Conservation (phyloP, 2,329 filamentous ascomycete species). For the Hypomyces perniciosus region DNA sequence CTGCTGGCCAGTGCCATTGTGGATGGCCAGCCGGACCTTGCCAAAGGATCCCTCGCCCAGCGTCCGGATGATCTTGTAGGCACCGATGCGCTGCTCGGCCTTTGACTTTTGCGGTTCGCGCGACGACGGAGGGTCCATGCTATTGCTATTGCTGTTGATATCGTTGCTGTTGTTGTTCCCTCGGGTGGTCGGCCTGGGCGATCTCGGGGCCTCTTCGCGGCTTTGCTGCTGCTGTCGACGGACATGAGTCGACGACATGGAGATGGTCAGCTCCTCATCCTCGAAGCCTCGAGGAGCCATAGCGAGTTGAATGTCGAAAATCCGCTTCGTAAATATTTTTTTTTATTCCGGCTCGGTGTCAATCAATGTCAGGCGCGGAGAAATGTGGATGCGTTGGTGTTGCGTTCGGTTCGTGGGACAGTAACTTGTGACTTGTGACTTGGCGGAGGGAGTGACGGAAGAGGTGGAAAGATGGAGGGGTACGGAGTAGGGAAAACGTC, state of each 20-base stretch:
- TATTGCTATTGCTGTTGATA: slow-evolving; percentile 18
- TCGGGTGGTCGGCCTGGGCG: slow-evolving; percentile 23
- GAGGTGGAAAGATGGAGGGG: not conserved
- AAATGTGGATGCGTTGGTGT: not conserved
- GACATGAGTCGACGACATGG: slow-evolving; percentile 59
- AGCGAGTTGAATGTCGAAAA: slow-evolving; percentile 12
- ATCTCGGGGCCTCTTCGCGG: slow-evolving; percentile 18
- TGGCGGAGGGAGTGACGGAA: slow-evolving; percentile 1
- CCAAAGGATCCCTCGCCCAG: slow-evolving; percentile 96
- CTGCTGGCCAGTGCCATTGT: slow-evolving; percentile 87
- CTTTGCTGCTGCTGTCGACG: slow-evolving; percentile 40
- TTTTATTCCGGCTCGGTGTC: slow-evolving; percentile 5
- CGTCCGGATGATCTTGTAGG: slow-evolving; percentile 85
- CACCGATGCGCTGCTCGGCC: slow-evolving; percentile 78
- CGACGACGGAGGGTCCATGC: slow-evolving; percentile 27
- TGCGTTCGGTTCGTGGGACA: not conserved
- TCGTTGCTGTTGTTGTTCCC: not conserved
- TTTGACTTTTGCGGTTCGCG: slow-evolving; percentile 43
- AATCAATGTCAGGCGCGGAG: slow-evolving; percentile 13
- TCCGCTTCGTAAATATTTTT: no score
- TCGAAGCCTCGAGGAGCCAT: slow-evolving; percentile 59
- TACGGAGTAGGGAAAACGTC: slow-evolving; percentile 14
- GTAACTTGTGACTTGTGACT: not conserved
- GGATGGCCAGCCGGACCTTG: slow-evolving; percentile 95
- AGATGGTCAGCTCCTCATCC: slow-evolving; percentile 78